phyloP scores from a whole-genome alignment of 2,329 filamentous ascomycete species.

The Fusarium odoratissimum region DNA sequence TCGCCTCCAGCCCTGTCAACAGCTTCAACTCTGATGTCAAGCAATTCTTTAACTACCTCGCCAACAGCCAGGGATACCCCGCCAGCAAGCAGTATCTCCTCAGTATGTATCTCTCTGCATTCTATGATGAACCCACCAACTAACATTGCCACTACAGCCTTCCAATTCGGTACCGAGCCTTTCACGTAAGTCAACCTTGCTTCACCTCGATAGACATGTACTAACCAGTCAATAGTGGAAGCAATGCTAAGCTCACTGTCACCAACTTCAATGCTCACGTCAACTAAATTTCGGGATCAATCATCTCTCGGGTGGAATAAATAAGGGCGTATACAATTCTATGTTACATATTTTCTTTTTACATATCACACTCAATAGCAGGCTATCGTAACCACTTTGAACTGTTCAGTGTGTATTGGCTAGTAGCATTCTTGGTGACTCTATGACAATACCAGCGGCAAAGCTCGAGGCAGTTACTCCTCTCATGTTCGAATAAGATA shows the following conservation, averaged over 20 bases:
- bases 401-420: too few relatives aligned
- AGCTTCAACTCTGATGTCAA: constrained; percentile 24
- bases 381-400: neutral
- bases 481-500: rapidly evolving
- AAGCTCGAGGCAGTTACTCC: rapidly evolving
- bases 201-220: rapidly evolving
- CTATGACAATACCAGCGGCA: too few relatives aligned
- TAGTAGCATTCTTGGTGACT: neutral
- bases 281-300: neutral
- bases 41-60: constrained; percentile 25
- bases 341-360: neutral
- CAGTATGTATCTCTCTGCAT: neutral
- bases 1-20: constrained; percentile 1
- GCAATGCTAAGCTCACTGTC: constrained; percentile 5
- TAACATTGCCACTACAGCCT: neutral
- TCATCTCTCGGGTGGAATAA: rapidly evolving
- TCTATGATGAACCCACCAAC: neutral
- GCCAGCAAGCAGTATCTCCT: constrained; percentile 14
- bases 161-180: constrained; percentile 18
- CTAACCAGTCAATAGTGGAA: neutral
- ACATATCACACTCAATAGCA: neutral
- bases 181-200: neutral
- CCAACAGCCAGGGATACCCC: constrained; percentile 10
- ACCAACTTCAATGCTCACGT: constrained; percentile 20
- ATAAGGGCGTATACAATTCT: neutral